Base-by-base conservation (phyloP, 768 basidiomycete species). In the Kwoniella shandongensis region DNA sequence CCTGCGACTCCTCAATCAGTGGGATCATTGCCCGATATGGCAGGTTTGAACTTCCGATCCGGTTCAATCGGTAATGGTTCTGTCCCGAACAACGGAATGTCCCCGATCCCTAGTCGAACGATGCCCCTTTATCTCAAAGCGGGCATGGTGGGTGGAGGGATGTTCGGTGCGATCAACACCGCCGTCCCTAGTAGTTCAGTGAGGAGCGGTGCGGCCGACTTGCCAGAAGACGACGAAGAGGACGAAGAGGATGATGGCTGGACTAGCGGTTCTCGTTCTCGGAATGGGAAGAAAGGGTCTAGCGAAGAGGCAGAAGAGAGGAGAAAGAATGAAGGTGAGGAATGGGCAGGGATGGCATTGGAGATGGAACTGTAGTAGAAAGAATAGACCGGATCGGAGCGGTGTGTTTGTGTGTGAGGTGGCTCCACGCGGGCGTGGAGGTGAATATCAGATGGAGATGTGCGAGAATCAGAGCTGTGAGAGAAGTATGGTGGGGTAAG, bases 281-380 rank as follows among this genome's bases (percentile, higher is more conserved):
- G 22, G 25, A 39, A 25, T 6, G 39, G 49, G n/a, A 40, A 26
- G 10, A 39, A 39, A 13, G 40, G 47, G 18, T 49, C 56, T 4
- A 51, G 57, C 20, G 51, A 59, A 51, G 62, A 61, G 39, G 40
- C 41, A 42, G 57, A 59, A 23, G 53, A 50, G 30, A 47, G 52
- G 41, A 12, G 54, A 27, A 57, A 62, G 36, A 47, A 20, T 13
- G 54, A 59, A 30, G 64, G 61, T 27, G 65, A 59, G 18, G 65
- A 63, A 30, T 65, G 66, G 44, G 62, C 61, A 49, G 70, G 66
- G 13, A 64, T 68, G 62, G 66, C 59, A 2, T 63, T 64, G 61
- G 69, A 68, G 51, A 71, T 71, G 69, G 69, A 71, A 45, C 36
- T 71, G 49, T 68, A 62, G 29, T 46, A n/a, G n/a, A n/a, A 32